A percentile compares a stretch with the other conserved stretches of the same genome.
Conservation (phyloP, 352 stramenopile genomes). For the Phytophthora fragariae region DNA sequence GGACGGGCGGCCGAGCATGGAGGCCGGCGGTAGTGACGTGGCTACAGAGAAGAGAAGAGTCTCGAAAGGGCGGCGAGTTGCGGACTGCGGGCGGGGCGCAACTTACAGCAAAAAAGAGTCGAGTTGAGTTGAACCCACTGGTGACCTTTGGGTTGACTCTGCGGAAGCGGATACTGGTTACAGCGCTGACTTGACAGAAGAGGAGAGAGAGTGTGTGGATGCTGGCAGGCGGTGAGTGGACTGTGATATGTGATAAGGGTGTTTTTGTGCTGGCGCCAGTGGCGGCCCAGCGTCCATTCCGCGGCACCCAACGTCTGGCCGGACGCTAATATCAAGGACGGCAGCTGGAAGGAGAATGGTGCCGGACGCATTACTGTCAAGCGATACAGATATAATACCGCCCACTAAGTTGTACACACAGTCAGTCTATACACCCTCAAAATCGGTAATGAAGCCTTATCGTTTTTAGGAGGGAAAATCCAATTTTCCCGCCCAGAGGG, state of each 20-base stretch:
- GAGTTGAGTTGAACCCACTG: slow-evolving; percentile 12
- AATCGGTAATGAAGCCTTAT: no score
- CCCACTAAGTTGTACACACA: no score
- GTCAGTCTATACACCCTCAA: no score
- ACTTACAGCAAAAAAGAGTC: no score
- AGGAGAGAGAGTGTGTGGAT: background rate
- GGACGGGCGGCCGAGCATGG: slow-evolving; percentile 19
- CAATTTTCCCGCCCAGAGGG: no score
- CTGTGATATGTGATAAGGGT: background rate
- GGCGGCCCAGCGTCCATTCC: background rate
- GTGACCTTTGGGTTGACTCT: slow-evolving; percentile 26
- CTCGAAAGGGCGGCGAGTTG: slow-evolving; percentile 8
- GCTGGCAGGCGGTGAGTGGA: background rate
- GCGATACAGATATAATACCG: no score
- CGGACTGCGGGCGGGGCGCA: slow-evolving; percentile 10
- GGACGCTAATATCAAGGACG: no score
- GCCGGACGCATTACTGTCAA: no score
- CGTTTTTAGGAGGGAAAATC: no score
- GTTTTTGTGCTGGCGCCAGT: no score
- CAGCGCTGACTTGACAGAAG: background rate
- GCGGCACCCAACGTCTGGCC: background rate
- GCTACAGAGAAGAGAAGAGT: background rate
- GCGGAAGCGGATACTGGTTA: background rate
- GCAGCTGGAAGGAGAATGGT: no score
- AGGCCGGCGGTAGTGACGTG: slow-evolving; percentile 4